Conservation (phyloP, 2,329 filamentous ascomycete genomes). For the Xylariaceae sp. region DNA sequence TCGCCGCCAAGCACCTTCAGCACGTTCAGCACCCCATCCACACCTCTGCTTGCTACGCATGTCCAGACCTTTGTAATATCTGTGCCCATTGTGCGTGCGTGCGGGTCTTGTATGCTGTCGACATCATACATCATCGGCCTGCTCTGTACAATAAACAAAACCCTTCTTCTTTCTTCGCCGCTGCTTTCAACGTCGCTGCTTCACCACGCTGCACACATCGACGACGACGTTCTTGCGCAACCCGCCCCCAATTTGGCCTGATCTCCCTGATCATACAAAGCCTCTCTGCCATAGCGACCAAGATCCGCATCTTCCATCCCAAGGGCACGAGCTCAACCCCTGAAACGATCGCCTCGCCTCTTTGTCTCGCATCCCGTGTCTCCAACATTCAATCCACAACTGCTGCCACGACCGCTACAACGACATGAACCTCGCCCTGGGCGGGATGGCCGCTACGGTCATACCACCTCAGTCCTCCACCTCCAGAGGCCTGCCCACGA, state of each 20-base stretch:
- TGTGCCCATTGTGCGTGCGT: too few relatives aligned
- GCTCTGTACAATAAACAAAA: background rate
- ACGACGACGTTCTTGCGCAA: background rate
- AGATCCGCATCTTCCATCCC: constrained; percentile 13
- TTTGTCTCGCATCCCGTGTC: constrained; percentile 13
- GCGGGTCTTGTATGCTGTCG: too few relatives aligned
- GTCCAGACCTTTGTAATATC: too few relatives aligned
- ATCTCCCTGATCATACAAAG: background rate
- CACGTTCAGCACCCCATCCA: background rate
- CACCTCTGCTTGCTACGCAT: too few relatives aligned
- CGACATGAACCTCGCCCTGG: constrained; percentile 28
- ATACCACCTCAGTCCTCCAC: constrained; percentile 27
- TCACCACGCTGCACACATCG: constrained; percentile 3
- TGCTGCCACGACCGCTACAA: background rate
- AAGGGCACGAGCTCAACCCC: constrained; percentile 12
- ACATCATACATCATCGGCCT: background rate
- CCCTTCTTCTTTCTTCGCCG: background rate
- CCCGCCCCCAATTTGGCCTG: constrained; percentile 15
- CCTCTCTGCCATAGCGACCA: background rate
- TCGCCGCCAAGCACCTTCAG: constrained; percentile 16
- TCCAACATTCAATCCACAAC: constrained; percentile 4
- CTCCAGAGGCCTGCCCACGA: constrained; percentile 26
- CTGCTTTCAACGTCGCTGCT: constrained; percentile 15
- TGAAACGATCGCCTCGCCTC: constrained; percentile 18
- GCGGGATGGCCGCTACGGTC: constrained; percentile 28